Percentiles rank a stretch among this genome's conserved stretches.
Conservation (phyloP, 2,329 filamentous ascomycete species). For the Bipolaris cookei region DNA sequence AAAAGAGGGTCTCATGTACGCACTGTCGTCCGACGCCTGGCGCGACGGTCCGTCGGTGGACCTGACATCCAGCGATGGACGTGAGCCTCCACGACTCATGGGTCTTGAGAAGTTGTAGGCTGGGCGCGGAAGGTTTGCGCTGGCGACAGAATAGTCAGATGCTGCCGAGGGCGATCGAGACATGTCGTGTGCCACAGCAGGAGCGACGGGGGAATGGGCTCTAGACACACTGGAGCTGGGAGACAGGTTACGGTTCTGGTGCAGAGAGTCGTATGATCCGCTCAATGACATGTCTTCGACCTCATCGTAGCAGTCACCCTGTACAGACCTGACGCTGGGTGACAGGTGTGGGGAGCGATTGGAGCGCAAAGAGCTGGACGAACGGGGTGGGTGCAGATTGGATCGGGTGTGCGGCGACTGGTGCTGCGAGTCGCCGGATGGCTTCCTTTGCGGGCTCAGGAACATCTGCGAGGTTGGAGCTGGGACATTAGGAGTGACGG, state of each 20-base stretch:
- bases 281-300: conserved; percentile 69
- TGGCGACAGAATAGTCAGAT: conserved; percentile 76
- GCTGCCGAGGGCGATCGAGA: conserved; percentile 82
- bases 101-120: conserved; percentile 95
- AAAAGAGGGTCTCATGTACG: conserved; percentile 48
- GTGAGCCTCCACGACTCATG: conserved; percentile 71
- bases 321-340: conserved; percentile 56
- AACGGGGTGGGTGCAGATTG: conserved; percentile 50
- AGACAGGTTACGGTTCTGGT: conserved; percentile 74
- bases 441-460: conserved; percentile 47
- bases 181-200: conserved; percentile 61
- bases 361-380: conserved; percentile 45
- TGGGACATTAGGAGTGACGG: conserved; percentile 46
- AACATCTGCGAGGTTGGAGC: conserved; percentile 44
- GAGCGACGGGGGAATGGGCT: conserved; percentile 68
- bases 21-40: conserved; percentile 47
- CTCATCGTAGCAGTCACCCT: conserved; percentile 66
- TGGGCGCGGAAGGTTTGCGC: conserved; percentile 67
- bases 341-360: conserved; percentile 44
- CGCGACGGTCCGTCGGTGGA: conserved; percentile 46
- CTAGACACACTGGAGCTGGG: conserved; percentile 69
- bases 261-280: conserved; percentile 68
- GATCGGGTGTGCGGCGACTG: conserved; percentile 32
- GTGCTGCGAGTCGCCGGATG: conserved; percentile 47
- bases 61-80: conserved; percentile 54